These are phyloP conservation scores for Phytophthora sp. DNA, from an alignment of 352 stramenopile species.

Conservation along the genomic window DNA sequence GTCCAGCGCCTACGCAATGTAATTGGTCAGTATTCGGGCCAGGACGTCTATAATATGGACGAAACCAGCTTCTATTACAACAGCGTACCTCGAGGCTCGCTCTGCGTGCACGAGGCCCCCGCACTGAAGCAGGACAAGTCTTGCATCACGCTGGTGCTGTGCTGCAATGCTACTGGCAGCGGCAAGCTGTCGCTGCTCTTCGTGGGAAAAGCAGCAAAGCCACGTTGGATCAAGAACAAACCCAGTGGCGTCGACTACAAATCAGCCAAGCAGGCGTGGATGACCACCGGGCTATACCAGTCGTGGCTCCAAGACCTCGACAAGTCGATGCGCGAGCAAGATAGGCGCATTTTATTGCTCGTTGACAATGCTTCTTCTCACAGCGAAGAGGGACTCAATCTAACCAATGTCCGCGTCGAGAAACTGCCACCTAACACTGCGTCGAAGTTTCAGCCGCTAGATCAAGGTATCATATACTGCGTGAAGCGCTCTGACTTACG, in stretches of 20 bases:
- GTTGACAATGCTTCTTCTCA: slow-evolving; percentile 11
- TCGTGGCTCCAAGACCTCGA: background rate
- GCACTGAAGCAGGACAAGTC: slow-evolving; percentile 6
- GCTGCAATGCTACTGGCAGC: background rate
- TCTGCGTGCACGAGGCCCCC: background rate
- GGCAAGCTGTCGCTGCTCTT: slow-evolving; percentile 2
- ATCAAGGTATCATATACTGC: slow-evolving; percentile 20
- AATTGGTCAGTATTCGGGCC: background rate
- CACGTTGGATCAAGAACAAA: background rate
- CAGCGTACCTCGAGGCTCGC: background rate
- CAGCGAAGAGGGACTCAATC: background rate
- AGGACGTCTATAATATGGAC: slow-evolving; percentile 12
- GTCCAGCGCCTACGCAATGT: background rate
- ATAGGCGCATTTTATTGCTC: background rate
- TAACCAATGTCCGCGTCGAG: slow-evolving; percentile 9
- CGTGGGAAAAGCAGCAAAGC: background rate
- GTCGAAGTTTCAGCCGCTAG: slow-evolving; percentile 6
- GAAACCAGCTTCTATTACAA: slow-evolving; percentile 6
- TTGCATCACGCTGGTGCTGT: background rate
- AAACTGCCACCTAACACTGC: slow-evolving; percentile 13
- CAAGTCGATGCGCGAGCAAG: background rate
- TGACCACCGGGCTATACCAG: slow-evolving; percentile 1
- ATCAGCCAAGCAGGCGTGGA: background rate
- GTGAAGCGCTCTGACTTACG: slow-evolving; percentile 1
- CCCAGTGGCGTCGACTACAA: background rate